A percentile compares a stretch with the other conserved stretches of the same genome.
Conservation (phyloP, 2,329 filamentous ascomycete genomes). For the Ilyonectria robusta region DNA sequence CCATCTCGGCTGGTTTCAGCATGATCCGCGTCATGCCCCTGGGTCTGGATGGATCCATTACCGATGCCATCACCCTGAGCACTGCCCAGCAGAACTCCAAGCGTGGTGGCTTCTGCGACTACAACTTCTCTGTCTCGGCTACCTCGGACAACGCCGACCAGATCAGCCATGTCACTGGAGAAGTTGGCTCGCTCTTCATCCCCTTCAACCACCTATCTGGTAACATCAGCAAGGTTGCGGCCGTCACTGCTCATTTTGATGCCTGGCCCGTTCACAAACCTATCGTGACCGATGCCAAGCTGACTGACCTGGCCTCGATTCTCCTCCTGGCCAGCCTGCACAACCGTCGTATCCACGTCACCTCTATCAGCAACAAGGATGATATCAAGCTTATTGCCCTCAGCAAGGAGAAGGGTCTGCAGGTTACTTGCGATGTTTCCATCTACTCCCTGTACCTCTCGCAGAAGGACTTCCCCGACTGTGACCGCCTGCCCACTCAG, state of each 20-base stretch:
- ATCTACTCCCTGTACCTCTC: constrained; percentile 84
- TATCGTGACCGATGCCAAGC: constrained; percentile 85
- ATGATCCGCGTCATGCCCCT: constrained; percentile 87
- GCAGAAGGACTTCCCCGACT: constrained; percentile 78
- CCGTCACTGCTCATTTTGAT: constrained; percentile 84
- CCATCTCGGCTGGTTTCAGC: constrained; percentile 81
- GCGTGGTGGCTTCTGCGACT: constrained; percentile 79
- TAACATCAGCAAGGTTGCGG: constrained; percentile 87
- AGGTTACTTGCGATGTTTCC: constrained; percentile 87
- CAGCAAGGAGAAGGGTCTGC: constrained; percentile 85
- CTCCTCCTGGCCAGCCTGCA: constrained; percentile 84
- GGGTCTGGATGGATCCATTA: constrained; percentile 80
- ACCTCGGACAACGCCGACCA: constrained; percentile 82
- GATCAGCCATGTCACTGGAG: constrained; percentile 78
- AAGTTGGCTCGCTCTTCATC: constrained; percentile 86
- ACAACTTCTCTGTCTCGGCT: constrained; percentile 83
- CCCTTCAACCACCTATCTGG: constrained; percentile 86
- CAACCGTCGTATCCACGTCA: constrained; percentile 83
- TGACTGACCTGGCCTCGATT: constrained; percentile 85
- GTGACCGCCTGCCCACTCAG: constrained; percentile 74
- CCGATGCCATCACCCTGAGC: constrained; percentile 79
- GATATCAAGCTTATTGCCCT: constrained; percentile 84
- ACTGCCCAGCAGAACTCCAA: constrained; percentile 80
- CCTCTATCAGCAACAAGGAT: constrained; percentile 83
- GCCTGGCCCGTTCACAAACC: constrained; percentile 84